Base-by-base conservation (phyloP, 148 eudicot genomes). In the Pouteria glomerata region DNA sequence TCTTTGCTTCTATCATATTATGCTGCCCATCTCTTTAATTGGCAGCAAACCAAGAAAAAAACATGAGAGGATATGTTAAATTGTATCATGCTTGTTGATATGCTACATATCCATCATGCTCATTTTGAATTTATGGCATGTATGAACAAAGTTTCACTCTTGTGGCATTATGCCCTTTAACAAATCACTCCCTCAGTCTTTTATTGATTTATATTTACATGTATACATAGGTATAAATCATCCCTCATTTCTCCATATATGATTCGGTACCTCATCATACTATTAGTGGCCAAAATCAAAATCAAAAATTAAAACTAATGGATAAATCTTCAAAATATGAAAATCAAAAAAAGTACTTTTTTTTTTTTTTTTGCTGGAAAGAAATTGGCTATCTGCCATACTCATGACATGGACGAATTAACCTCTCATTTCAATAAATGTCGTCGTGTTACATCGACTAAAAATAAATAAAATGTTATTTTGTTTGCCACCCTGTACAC, bases 1-100 rank as follows among this genome's bases (percentile, higher is more conserved):
- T 57, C 19, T 69, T 53, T 47, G 69, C 67, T 75, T 80, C 66
- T 52, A 60, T 83, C 31, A 51, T 63, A 44, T 16, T 66, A 33
- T 75, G 57, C 10, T 68, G 47, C 15, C 57, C 42, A 58, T 39
- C 57, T 63, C 29, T 55, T 63, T 57, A 16, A 47, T 27, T n/a
- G n/a, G n/a, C n/a, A n/a, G n/a, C n/a, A n/a, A n/a, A n/a, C n/a
- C n/a, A n/a, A n/a, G n/a, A n/a, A n/a, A n/a, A n/a, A n/a, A n/a
- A n/a, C n/a, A n/a, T n/a, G n/a, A n/a, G n/a, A n/a, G n/a, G n/a
- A n/a, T n/a, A n/a, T n/a, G n/a, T n/a, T n/a, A n/a, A n/a, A n/a
- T n/a, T n/a, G n/a, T n/a, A n/a, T n/a, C n/a, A n/a, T n/a, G n/a
- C n/a, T n/a, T n/a, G n/a, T n/a, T n/a, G n/a, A n/a, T n/a, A n/a